phyloP scores from a whole-genome alignment of 495 filamentous ascomycete genomes.

The Usnea hakonensis region DNA sequence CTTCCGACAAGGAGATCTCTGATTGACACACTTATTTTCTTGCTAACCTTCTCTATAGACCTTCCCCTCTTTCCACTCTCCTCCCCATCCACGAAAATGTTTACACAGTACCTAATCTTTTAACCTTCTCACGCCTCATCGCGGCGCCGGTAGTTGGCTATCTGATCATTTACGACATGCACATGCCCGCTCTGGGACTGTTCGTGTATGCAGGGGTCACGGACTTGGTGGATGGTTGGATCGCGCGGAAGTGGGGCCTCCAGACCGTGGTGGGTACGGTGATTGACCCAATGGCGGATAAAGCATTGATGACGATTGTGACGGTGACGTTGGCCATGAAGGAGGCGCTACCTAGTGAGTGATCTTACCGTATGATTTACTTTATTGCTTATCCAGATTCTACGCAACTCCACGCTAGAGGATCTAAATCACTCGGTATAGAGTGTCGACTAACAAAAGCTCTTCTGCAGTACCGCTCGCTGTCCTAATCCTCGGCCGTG shows the following conservation, averaged over 20 bases:
- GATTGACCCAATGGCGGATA: conserved; percentile 95
- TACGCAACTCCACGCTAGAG: no score
- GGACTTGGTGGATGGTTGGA: conserved; percentile 85
- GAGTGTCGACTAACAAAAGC: background rate
- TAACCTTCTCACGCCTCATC: conserved; percentile 80
- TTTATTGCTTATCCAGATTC: no score
- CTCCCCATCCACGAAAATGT: conserved; percentile 74
- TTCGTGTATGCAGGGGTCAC: conserved; percentile 90
- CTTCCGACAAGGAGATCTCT: background rate
- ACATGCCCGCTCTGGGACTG: conserved; percentile 67
- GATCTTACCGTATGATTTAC: background rate
- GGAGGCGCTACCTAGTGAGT: conserved; percentile 67
- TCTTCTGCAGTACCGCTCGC: conserved; percentile 65
- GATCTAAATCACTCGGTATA: no score
- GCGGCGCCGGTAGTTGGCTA: conserved; percentile 85
- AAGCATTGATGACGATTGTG: conserved; percentile 86
- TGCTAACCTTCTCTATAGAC: conserved; percentile 2
- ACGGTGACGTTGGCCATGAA: conserved; percentile 76
- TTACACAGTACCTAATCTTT: conserved; percentile 86
- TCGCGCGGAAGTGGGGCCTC: conserved; percentile 76
- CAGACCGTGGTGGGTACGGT: conserved; percentile 94
- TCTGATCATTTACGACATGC: conserved; percentile 74
- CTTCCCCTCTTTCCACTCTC: conserved; percentile 39
- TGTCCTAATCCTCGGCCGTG: conserved; percentile 79
- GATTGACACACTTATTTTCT: background rate